Evolutionary conservation across 805 yeast genomes (phyloP), one percentile per base, ranked within the genome.

Genomic region (Cyberlindnera samutprakarnensis): DNA sequence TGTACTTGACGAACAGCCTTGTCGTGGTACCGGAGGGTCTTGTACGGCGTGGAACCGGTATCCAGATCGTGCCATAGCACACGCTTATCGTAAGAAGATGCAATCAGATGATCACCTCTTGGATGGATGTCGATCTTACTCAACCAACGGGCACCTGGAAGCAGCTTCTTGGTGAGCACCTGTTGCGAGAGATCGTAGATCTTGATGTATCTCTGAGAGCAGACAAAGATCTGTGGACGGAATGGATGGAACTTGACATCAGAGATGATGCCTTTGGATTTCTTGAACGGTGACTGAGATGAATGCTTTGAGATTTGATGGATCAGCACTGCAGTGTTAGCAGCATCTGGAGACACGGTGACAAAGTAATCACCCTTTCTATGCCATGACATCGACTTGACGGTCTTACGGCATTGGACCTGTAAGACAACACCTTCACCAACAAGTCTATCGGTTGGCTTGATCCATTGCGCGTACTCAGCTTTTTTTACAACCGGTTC

Each of bases 51-150:
- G 35, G 72, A 66, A 27, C 83, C 68, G 41, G 94, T 68, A 57
- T 92, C 98, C 52, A 90, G 64, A 67, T 92, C 98, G 53, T 90
- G 97, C 98, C 98, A 92, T 44, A 88, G 70, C 5, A 92, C 94
- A 46, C 96, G 73, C 68, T 88, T 87, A 59, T 92, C 98, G 57
- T 74, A 92, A 3, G 96, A 86, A 7, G 90, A 83, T 11, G 95
- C 95, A 41, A 92, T 61, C 32, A 92, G 75, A 51, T 92, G 88
- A 57, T 92, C 97, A 35, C 98, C 98, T 43, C 94, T 70, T 37
- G 97, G 96, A 58, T 92, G 97, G 31, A 92, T 80, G 54, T 88
- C 97, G 52, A 92, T 78, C 45, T 78, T 70, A 14, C 94, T 78
- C 47, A 92, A 70, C 95, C 95, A 85, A 59, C 95, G 76, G 2